Conservation (phyloP, 2,329 filamentous ascomycete genomes). For the Diaporthe ampelina region DNA sequence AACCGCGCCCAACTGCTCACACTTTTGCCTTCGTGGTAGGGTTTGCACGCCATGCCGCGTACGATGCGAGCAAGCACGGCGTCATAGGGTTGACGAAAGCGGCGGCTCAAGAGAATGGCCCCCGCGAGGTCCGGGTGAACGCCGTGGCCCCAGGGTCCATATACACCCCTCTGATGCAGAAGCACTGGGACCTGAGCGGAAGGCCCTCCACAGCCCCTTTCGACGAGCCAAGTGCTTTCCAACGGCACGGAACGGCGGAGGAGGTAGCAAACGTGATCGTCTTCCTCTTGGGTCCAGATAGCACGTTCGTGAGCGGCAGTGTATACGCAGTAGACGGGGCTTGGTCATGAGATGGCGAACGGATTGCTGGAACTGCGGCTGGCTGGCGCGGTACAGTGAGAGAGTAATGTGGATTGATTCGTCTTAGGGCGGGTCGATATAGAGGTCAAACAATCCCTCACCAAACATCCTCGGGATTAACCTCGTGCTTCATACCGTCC, state of each 20-base stretch:
- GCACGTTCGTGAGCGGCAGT: conserved; percentile 60
- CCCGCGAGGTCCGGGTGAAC: conserved; percentile 61
- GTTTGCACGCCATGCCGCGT: conserved; percentile 55
- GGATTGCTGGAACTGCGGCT: neutral
- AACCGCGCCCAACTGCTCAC: neutral
- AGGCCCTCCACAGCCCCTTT: conserved; percentile 56
- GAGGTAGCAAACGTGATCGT: conserved; percentile 62
- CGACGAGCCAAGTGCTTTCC: conserved; percentile 58
- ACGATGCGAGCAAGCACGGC: conserved; percentile 55
- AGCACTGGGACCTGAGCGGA: conserved; percentile 54
- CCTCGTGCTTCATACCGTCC: conserved; percentile 83
- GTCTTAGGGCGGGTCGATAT: neutral
- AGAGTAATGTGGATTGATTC: neutral
- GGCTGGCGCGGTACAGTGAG: neutral
- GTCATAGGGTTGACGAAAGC: conserved; percentile 55
- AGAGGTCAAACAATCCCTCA: conserved; percentile 53
- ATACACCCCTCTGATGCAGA: conserved; percentile 63
- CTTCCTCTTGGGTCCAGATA: conserved; percentile 63
- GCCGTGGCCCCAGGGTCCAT: conserved; percentile 64
- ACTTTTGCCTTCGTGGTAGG: conserved; percentile 47
- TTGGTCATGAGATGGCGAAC: conserved; percentile 46
- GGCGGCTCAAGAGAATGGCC: conserved; percentile 55
- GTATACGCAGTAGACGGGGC: conserved; percentile 63
- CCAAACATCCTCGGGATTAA: conserved; percentile 90
- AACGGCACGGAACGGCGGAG: conserved; percentile 61